Conservation (phyloP, 2,329 filamentous ascomycete species). For the Neopestalotiopsis rosae region DNA sequence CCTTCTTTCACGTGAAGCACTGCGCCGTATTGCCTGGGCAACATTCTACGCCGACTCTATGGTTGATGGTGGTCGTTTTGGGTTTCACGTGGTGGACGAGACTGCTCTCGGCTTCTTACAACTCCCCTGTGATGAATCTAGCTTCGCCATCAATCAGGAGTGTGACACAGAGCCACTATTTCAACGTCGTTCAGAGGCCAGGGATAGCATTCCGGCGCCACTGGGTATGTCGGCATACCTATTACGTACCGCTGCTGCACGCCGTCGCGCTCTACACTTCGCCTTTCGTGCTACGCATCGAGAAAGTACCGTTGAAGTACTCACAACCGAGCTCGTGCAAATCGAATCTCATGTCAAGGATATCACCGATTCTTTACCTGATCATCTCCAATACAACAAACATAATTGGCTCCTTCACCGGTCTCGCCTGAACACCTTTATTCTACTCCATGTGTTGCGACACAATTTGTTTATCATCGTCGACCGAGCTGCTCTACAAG, state of each 20-base stretch:
- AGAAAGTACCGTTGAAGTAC: not conserved
- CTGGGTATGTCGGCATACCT: not conserved
- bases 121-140: not conserved
- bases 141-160: not conserved
- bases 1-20: not conserved
- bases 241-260: not conserved
- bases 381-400: not conserved
- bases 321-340: not conserved
- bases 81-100: not conserved
- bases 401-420: not conserved
- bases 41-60: not conserved
- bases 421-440: not conserved
- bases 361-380: not conserved
- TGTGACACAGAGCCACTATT: not conserved
- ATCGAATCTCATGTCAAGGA: not conserved
- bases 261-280: slow-evolving; percentile 3
- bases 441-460: not conserved
- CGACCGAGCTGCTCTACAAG: not conserved
- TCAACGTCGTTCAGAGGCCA: not conserved
- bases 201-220: not conserved
- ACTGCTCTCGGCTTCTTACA: not conserved
- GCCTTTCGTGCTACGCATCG: slow-evolving; percentile 3
- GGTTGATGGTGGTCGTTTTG: not conserved
- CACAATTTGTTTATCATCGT: not conserved
- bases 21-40: not conserved